These are phyloP conservation scores for Colletotrichum filicis DNA, from an alignment of 2,329 filamentous ascomycete genomes.

Conservation along the genomic window DNA sequence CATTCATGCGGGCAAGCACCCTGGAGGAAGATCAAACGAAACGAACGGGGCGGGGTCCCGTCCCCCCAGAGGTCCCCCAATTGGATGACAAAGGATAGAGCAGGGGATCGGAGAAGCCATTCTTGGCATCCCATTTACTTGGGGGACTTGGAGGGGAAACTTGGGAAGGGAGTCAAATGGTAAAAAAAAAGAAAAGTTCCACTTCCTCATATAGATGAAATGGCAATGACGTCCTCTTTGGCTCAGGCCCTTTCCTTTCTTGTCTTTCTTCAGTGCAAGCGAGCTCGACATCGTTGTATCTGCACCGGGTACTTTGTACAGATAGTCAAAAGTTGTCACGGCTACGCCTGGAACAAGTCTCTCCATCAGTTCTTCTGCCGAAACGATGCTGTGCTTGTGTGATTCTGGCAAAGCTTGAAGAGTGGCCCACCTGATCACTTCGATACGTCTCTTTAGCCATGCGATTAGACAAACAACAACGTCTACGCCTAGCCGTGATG, in stretches of 20 bases:
- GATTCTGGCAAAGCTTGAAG: background rate
- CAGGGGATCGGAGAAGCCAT: background rate
- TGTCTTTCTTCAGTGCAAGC: background rate
- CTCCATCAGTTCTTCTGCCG: background rate
- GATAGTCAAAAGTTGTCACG: background rate
- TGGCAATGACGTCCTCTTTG: slow-evolving; percentile 6
- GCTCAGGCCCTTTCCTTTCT: background rate
- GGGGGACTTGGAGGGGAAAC: background rate
- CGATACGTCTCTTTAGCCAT: background rate
- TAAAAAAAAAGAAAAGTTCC: background rate
- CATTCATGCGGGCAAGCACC: slow-evolving; percentile 24
- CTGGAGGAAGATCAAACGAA: slow-evolving; percentile 30
- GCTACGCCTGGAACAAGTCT: background rate
- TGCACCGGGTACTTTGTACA: too few relatives aligned
- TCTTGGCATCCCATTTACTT: background rate
- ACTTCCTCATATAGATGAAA: slow-evolving; percentile 24
- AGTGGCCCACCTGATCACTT: background rate
- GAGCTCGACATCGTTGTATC: background rate
- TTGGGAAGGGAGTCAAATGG: background rate
- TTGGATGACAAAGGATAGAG: background rate
- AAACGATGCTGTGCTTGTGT: background rate
- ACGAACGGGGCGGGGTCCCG: background rate
- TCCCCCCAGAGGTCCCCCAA: background rate
- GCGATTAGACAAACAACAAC: too few relatives aligned
- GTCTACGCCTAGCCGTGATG: background rate